Evolutionary conservation across 2,329 filamentous ascomycete species (phyloP).

Genomic region (Thelonectria discophora): DNA sequence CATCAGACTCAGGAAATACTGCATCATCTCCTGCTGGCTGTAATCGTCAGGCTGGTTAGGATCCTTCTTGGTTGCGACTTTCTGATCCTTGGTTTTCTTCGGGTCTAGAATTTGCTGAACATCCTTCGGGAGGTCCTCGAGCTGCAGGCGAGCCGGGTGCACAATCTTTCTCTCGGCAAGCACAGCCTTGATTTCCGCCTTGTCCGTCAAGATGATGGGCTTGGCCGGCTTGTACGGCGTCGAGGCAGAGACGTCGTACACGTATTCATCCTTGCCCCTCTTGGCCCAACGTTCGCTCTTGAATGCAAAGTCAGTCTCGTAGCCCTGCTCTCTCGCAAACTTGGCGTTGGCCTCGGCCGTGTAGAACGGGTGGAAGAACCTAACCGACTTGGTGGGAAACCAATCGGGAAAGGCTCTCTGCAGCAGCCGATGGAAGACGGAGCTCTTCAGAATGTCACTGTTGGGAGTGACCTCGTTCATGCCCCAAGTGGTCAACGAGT

Average conservation of each 20-base stretch:
- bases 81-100: not conserved
- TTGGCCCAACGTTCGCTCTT: not conserved
- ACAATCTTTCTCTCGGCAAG: no score
- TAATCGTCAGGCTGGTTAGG: not conserved
- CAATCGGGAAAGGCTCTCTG: slow-evolving; percentile 55
- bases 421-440: slow-evolving; percentile 57
- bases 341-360: slow-evolving; percentile 51
- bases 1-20: slow-evolving; percentile 24
- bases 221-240: no score
- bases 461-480: slow-evolving; percentile 47
- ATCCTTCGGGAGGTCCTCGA: no score
- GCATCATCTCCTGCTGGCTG: not conserved
- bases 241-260: no score
- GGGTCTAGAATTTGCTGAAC: no score
- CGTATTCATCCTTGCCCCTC: not conserved
- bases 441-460: slow-evolving; percentile 51
- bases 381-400: slow-evolving; percentile 54
- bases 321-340: not conserved
- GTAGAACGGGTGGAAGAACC: slow-evolving; percentile 57
- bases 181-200: no score
- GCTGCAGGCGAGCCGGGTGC: no score
- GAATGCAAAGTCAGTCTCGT: not conserved
- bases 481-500: slow-evolving; percentile 55
- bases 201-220: no score
- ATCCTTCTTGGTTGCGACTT: not conserved